Evolutionary conservation across 2,329 filamentous ascomycete genomes (phyloP).

Genomic region (Colletotrichum liaoningense): DNA sequence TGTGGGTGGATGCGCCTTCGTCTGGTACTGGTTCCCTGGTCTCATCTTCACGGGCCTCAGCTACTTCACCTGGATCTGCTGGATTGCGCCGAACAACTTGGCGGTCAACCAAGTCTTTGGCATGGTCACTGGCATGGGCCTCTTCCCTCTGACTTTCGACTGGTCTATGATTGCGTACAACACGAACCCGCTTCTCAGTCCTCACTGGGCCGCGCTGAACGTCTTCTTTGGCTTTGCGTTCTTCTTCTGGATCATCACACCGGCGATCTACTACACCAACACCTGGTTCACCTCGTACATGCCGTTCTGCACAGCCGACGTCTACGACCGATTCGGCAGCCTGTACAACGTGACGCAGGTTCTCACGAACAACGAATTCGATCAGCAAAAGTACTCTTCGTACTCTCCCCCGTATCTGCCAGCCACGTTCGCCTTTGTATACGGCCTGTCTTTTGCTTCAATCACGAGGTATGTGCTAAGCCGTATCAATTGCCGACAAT

Average conservation of each 20-base stretch:
- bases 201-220: constrained; percentile 71
- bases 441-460: constrained; percentile 74
- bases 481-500: too few species aligned
- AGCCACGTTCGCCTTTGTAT: constrained; percentile 60
- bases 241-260: constrained; percentile 64
- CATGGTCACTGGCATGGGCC: constrained; percentile 52
- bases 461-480: constrained; percentile 56
- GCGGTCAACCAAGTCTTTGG: constrained; percentile 62
- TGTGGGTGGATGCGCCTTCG: constrained; percentile 53
- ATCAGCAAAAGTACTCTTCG: constrained; percentile 55
- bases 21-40: constrained; percentile 61
- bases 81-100: constrained; percentile 59
- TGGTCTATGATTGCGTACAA: constrained; percentile 45
- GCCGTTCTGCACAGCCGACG: constrained; percentile 64
- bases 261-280: constrained; percentile 69
- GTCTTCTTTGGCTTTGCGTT: constrained; percentile 66
- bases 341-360: constrained; percentile 59
- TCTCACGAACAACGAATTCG: constrained; percentile 57
- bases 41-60: constrained; percentile 56
- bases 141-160: constrained; percentile 56
- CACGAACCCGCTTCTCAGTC: constrained; percentile 56
- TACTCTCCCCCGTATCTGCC: constrained; percentile 65
- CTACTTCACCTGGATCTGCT: constrained; percentile 57
- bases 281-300: constrained; percentile 67
- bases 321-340: constrained; percentile 60